Evolutionary conservation across 352 stramenopile genomes (phyloP).

Genomic region (Phytopythium cucurbitacearum): DNA sequence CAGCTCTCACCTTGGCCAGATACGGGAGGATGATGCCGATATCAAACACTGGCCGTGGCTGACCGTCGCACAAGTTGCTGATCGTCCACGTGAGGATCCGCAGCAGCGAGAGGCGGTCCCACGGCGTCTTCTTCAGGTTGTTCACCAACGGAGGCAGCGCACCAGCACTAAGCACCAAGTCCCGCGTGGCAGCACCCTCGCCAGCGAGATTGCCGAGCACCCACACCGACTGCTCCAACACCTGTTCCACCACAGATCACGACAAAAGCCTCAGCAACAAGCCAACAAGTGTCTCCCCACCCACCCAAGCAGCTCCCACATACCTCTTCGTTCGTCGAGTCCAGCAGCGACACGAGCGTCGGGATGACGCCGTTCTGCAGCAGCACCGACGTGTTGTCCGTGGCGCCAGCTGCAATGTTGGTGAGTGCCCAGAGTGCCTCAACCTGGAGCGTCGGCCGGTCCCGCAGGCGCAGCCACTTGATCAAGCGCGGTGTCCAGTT

Average conservation of each 20-base stretch:
- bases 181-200: slow-evolving; percentile 83
- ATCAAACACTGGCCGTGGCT: slow-evolving; percentile 87
- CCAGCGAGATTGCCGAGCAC: slow-evolving; percentile 91
- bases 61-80: slow-evolving; percentile 91
- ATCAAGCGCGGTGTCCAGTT: slow-evolving; percentile 86
- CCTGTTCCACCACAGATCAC: slow-evolving; percentile 28
- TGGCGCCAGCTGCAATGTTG: slow-evolving; percentile 92
- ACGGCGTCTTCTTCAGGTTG: slow-evolving; percentile 87
- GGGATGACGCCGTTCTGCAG: slow-evolving; percentile 91
- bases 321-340: slow-evolving; percentile 90
- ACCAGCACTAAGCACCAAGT: slow-evolving; percentile 85
- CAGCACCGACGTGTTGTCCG: slow-evolving; percentile 90
- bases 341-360: slow-evolving; percentile 87
- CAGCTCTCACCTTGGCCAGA: slow-evolving; percentile 48
- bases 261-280: neutral
- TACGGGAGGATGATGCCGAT: slow-evolving; percentile 87
- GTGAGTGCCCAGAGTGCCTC: slow-evolving; percentile 94
- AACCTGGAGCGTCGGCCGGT: slow-evolving; percentile 84
- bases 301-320: slow-evolving; percentile 16
- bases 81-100: slow-evolving; percentile 92
- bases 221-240: slow-evolving; percentile 92
- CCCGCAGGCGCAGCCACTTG: slow-evolving; percentile 76
- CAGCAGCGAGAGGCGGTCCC: slow-evolving; percentile 78
- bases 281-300: slow-evolving; percentile 14
- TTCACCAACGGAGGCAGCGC: slow-evolving; percentile 83